Evolutionary conservation across 441 rosid genomes (phyloP).

Genomic region (Eugenia klotzschiana): DNA sequence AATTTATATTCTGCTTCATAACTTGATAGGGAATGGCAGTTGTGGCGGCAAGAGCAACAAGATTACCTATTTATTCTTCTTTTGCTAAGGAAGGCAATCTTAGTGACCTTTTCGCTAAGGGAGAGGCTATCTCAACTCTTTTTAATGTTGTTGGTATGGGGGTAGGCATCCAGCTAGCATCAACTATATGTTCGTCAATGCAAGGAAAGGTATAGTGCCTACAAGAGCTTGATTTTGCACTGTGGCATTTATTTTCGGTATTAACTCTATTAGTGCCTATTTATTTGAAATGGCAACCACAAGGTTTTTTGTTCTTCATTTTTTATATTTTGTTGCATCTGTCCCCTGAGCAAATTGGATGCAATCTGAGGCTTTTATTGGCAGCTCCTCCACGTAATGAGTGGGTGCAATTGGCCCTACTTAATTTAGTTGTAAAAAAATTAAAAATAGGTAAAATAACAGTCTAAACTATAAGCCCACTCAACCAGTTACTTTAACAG

Average conservation of each 20-base stretch:
- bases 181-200: slow-evolving; percentile 75
- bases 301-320: background rate
- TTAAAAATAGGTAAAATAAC: background rate
- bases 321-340: background rate
- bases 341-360: background rate
- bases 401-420: background rate
- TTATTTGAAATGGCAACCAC: background rate
- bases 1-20: background rate
- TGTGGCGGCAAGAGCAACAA: slow-evolving; percentile 93
- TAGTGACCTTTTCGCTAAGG: slow-evolving; percentile 89
- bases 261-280: background rate
- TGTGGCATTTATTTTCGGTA: background rate
- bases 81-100: slow-evolving; percentile 97
- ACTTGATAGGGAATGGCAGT: slow-evolving; percentile 82
- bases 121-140: slow-evolving; percentile 96
- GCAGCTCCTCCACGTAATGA: background rate
- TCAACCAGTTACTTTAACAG: background rate
- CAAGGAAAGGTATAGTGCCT: slow-evolving; percentile 61
- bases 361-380: background rate
- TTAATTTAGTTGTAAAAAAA: background rate
- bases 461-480: background rate
- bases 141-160: slow-evolving; percentile 76
- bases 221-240: background rate
- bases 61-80: slow-evolving; percentile 86
- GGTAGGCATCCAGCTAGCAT: slow-evolving; percentile 71